Conservation (phyloP, 768 basidiomycete genomes). For the Chalciporus sphaerocephalus region DNA sequence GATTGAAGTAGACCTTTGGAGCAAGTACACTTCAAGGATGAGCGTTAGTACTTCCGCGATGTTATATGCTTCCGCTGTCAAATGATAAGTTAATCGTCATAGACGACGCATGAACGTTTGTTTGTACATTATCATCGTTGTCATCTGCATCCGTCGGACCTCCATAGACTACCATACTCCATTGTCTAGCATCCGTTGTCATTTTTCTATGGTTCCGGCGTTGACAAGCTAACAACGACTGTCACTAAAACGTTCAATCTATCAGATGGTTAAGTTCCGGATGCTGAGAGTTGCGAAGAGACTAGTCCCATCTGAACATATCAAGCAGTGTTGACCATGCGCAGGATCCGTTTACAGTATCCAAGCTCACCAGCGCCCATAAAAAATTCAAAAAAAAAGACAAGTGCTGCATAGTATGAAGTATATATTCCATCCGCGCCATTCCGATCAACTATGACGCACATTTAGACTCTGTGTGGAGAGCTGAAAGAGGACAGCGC, state of each 20-base stretch:
- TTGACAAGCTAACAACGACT: neutral
- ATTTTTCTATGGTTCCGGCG: neutral
- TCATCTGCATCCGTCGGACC: neutral
- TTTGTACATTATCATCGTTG: neutral
- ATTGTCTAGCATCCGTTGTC: neutral
- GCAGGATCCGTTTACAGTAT: conserved; percentile 12
- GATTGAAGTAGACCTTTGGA: no score
- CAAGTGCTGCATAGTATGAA: no score
- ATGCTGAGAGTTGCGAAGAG: neutral
- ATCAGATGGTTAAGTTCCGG: conserved; percentile 5
- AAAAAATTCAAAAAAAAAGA: no score
- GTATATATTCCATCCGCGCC: neutral
- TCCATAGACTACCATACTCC: neutral
- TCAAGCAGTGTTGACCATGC: conserved; percentile 3
- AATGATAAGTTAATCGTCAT: neutral
- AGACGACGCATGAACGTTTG: no score
- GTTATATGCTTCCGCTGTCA: conserved; percentile 9
- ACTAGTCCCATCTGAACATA: neutral
- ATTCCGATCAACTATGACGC: conserved; percentile 15
- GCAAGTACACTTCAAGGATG: no score
- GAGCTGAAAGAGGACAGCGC: neutral
- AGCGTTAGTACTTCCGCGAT: no score
- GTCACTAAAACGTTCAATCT: neutral
- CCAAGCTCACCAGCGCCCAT: no score
- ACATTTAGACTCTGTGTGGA: conserved; percentile 18